phyloP scores from a whole-genome alignment of 345 rosid genomes.

The Hibiscus tridactylites region DNA sequence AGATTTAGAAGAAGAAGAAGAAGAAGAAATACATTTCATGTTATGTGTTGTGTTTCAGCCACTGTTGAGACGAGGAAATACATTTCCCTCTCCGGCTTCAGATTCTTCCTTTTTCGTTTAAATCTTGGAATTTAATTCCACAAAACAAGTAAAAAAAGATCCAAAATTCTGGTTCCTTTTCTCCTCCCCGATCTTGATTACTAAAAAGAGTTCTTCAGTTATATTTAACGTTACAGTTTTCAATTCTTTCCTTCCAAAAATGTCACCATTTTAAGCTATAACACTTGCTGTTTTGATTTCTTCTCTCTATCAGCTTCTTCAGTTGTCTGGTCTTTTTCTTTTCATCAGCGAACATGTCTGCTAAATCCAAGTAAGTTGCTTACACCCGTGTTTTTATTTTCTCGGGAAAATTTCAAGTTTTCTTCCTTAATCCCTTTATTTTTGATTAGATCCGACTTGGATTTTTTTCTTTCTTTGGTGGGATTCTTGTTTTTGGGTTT shows the following conservation, averaged over 20 bases:
- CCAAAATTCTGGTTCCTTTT: not conserved
- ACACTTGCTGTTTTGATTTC: not conserved
- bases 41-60: slow-evolving; percentile 16
- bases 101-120: not conserved
- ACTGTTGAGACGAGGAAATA: slow-evolving; percentile 25
- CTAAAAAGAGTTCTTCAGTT: not conserved
- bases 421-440: not conserved
- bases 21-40: not conserved
- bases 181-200: not conserved
- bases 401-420: not conserved
- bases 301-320: slow-evolving; percentile 8
- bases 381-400: not conserved
- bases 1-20: no score
- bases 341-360: slow-evolving; percentile 32
- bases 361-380: slow-evolving; percentile 52
- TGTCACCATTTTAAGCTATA: slow-evolving; percentile 32
- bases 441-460: slow-evolving; percentile 26
- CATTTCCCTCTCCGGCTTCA: slow-evolving; percentile 5
- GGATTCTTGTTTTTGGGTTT: no score
- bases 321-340: not conserved
- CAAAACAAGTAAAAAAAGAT: not conserved
- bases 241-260: slow-evolving; percentile 12
- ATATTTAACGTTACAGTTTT: slow-evolving; percentile 1
- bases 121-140: not conserved
- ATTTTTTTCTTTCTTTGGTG: not conserved